These are phyloP conservation scores for Zea mays DNA, from an alignment of 176 grass and related monocot species.

Conservation along the genomic window DNA sequence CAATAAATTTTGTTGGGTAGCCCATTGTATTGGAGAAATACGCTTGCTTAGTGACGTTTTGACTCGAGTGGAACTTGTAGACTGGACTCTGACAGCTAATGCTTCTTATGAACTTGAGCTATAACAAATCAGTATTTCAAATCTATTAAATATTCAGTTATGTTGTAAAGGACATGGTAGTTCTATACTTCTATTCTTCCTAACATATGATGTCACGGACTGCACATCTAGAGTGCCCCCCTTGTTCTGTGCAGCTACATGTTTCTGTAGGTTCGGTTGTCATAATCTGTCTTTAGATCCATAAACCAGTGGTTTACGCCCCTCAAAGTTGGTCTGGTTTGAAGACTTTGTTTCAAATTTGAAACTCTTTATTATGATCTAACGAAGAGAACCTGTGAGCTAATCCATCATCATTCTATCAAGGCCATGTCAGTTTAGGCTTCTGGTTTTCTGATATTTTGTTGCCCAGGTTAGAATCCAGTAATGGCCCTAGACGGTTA, in stretches of 20 bases:
- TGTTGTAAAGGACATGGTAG: background rate
- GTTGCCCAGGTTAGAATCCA: background rate
- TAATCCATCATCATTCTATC: background rate
- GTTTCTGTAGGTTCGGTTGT: constrained; percentile 3
- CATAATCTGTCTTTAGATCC: background rate
- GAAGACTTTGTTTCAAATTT: background rate
- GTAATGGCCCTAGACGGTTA: background rate
- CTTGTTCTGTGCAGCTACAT: background rate
- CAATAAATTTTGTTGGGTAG: constrained; percentile 18
- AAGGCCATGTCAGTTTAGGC: background rate
- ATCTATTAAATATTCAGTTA: too few species aligned
- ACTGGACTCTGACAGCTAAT: too few species aligned
- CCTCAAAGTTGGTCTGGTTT: background rate
- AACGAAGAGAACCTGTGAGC: background rate
- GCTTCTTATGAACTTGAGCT: too few species aligned
- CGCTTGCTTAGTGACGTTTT: constrained; percentile 4
- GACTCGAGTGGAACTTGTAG: background rate
- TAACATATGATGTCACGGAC: background rate
- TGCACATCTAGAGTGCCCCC: background rate
- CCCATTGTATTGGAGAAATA: constrained; percentile 17
- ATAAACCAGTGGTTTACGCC: too few species aligned
- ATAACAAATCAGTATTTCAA: too few species aligned
- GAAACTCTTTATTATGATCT: background rate
- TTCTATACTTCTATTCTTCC: constrained; percentile 2
- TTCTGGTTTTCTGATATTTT: background rate